These are phyloP conservation scores for Backusella macrospora DNA, from an alignment of 192 early-diverging fungal species.

Conservation along the genomic window DNA sequence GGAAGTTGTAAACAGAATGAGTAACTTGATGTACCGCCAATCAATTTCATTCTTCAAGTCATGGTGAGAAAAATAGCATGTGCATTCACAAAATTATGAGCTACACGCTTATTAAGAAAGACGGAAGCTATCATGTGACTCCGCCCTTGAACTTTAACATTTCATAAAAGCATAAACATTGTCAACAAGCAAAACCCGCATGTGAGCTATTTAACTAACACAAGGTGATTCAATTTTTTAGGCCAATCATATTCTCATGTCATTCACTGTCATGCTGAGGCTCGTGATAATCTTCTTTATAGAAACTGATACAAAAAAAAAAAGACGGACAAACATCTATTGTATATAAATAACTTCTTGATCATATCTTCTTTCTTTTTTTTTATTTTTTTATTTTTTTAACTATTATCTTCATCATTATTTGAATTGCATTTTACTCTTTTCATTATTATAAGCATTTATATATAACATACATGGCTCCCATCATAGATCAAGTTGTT, in stretches of 20 bases:
- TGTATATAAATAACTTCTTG: neutral
- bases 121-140: constrained; percentile 12
- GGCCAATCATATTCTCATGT: constrained; percentile 13
- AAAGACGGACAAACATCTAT: neutral
- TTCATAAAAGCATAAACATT: too few relatives aligned
- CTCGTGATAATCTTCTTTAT: constrained; percentile 20
- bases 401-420: neutral
- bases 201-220: neutral
- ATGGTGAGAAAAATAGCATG: constrained; percentile 18
- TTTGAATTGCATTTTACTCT: neutral
- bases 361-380: neutral
- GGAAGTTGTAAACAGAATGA: constrained; percentile 7
- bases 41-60: neutral
- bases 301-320: neutral
- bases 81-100: constrained; percentile 8
- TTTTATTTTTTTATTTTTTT: neutral
- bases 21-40: neutral
- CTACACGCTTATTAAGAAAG: neutral
- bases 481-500: constrained; percentile 9
- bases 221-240: constrained; percentile 5
- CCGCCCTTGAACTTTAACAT: too few relatives aligned
- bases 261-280: constrained; percentile 15
- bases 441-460: too few relatives aligned
- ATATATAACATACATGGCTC: constrained; percentile 6
- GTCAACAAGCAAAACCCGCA: constrained; percentile 16